Evolutionary conservation across 495 filamentous ascomycete species (phyloP).

Genomic region (Annulohypoxylon stygium): DNA sequence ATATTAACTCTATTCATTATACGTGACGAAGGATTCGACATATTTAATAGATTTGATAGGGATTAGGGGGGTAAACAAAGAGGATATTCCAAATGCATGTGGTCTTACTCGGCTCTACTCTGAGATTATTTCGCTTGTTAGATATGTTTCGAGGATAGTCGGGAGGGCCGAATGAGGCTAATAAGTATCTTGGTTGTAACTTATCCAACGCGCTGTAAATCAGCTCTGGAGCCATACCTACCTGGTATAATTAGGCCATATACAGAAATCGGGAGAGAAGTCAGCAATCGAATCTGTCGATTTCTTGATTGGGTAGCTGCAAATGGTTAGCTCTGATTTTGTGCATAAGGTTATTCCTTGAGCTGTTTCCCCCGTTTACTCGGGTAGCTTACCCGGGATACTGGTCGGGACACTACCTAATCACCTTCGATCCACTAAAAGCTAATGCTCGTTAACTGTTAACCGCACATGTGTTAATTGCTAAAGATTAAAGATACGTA

Average conservation of each 20-base stretch:
- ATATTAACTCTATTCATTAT: slow-evolving; percentile 7
- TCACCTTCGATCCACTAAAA: slow-evolving; percentile 7
- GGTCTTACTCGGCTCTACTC: slow-evolving; percentile 21
- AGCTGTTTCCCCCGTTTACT: slow-evolving; percentile 17
- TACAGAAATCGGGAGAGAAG: slow-evolving; percentile 19
- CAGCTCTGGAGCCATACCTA: too few relatives aligned
- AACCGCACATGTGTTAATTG: not conserved
- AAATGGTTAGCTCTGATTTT: slow-evolving; percentile 24
- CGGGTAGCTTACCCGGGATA: slow-evolving; percentile 38
- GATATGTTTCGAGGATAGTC: slow-evolving; percentile 19
- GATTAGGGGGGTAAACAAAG: not conserved
- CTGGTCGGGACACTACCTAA: slow-evolving; percentile 26
- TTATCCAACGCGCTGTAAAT: slow-evolving; percentile 20
- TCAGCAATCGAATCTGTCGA: slow-evolving; percentile 7
- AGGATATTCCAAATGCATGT: slow-evolving; percentile 1
- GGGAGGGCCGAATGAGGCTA: slow-evolving; percentile 22
- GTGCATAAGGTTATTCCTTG: slow-evolving; percentile 35
- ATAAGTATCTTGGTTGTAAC: not conserved
- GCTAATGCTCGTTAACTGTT: not conserved
- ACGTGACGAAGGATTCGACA: slow-evolving; percentile 16
- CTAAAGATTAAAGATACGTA: slow-evolving; percentile 10
- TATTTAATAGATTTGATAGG: slow-evolving; percentile 11
- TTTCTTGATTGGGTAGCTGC: slow-evolving; percentile 22
- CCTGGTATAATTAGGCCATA: slow-evolving; percentile 17
- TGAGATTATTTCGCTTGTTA: slow-evolving; percentile 19